Conservation (phyloP, 1,284 basidiomycete genomes). For the Apiotrichum veenhuisii region DNA sequence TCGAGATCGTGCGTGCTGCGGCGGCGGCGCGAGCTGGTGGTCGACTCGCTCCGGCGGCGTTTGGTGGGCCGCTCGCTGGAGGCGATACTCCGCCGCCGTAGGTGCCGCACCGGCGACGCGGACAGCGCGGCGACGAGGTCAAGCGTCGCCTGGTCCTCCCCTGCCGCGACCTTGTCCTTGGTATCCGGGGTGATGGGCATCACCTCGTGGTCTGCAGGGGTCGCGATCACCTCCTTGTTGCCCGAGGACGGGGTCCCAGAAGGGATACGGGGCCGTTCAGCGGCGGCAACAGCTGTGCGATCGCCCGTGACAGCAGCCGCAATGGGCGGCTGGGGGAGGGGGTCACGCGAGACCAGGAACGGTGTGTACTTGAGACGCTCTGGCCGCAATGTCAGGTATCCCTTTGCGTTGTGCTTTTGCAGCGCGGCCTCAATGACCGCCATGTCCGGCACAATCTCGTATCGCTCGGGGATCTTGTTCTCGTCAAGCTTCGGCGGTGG, state of each 20-base stretch:
- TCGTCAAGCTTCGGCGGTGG: slow-evolving; percentile 34
- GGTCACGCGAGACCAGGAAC: slow-evolving; percentile 61
- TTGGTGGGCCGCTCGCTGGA: slow-evolving; percentile 4
- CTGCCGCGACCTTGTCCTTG: slow-evolving; percentile 19
- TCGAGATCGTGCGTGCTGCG: neutral
- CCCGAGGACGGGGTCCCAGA: slow-evolving; percentile 7
- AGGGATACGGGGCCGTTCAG: neutral
- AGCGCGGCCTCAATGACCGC: slow-evolving; percentile 69
- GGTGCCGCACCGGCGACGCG: slow-evolving; percentile 22
- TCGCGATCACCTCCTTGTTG: slow-evolving; percentile 15
- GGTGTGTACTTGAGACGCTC: slow-evolving; percentile 94
- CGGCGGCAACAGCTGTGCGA: neutral
- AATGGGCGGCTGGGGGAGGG: neutral
- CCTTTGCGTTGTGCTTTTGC: slow-evolving; percentile 70
- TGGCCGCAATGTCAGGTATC: slow-evolving; percentile 72
- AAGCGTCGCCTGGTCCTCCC: slow-evolving; percentile 38
- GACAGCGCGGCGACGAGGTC: slow-evolving; percentile 36
- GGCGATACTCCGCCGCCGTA: slow-evolving; percentile 27
- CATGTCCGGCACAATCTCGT: slow-evolving; percentile 72
- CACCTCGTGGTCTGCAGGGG: slow-evolving; percentile 11
- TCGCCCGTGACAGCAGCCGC: neutral
- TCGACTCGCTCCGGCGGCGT: slow-evolving; percentile 7
- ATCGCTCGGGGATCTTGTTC: slow-evolving; percentile 61
- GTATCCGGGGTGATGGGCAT: slow-evolving; percentile 3
- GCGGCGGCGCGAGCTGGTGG: neutral